A percentile compares a stretch with the other conserved stretches of the same genome.
These are phyloP conservation scores for Setomelanomma holmii DNA, from an alignment of 2,329 filamentous ascomycete species.

Conservation along the genomic window DNA sequence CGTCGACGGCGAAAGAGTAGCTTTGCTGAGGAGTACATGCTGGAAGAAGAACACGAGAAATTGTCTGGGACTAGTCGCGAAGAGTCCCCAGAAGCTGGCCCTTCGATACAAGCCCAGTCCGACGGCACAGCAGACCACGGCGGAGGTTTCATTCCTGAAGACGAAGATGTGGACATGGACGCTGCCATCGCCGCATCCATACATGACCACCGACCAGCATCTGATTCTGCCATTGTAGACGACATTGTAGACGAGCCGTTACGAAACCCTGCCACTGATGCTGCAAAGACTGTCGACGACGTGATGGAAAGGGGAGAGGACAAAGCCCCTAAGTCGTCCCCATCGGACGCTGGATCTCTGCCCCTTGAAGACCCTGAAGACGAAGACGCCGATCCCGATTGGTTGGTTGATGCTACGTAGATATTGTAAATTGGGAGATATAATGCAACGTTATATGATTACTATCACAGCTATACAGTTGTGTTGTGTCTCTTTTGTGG, in stretches of 20 bases:
- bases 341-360: constrained; percentile 57
- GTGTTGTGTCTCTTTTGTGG: background rate
- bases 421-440: background rate
- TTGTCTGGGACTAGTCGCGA: constrained; percentile 27
- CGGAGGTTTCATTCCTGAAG: constrained; percentile 24
- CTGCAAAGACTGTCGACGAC: too few relatives aligned
- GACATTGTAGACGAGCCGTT: too few relatives aligned
- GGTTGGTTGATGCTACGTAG: constrained; percentile 55
- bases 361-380: constrained; percentile 70
- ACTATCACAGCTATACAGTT: background rate
- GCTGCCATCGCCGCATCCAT: background rate
- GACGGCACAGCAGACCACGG: constrained; percentile 26
- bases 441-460: background rate
- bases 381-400: constrained; percentile 70
- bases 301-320: background rate
- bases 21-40: constrained; percentile 31
- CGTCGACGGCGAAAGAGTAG: constrained; percentile 30
- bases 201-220: background rate
- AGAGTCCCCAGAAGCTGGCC: constrained; percentile 1
- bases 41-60: constrained; percentile 31
- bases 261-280: too few relatives aligned
- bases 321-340: constrained; percentile 19
- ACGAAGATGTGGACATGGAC: background rate
- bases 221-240: too few relatives aligned
- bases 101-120: constrained; percentile 26